These are phyloP conservation scores for Cunninghamia lanceolata DNA, from an alignment of 75 land plant genomes.

Conservation along the genomic window DNA sequence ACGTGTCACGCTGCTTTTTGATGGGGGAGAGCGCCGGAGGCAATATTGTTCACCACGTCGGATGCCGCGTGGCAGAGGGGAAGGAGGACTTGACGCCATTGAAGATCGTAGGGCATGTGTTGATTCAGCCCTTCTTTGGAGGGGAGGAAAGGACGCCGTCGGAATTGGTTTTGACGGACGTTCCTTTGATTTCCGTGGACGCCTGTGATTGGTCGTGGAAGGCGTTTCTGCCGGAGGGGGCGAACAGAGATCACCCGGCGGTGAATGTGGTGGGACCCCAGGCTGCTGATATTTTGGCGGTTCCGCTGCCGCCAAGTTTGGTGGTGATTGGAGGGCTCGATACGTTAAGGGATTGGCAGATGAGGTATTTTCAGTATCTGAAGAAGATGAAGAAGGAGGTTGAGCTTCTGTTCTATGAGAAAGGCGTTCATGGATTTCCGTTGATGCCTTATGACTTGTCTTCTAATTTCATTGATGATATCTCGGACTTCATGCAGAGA, in stretches of 20 bases:
- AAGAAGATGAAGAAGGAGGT: conserved; percentile 9
- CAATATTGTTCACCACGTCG: conserved; percentile 60
- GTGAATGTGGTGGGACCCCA: conserved; percentile 28
- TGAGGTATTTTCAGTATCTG: conserved; percentile 16
- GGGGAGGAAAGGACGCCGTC: conserved; percentile 57
- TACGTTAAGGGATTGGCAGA: conserved; percentile 27
- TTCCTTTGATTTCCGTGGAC: conserved; percentile 18
- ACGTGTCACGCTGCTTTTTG: conserved; percentile 36
- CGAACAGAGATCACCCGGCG: conserved; percentile 45
- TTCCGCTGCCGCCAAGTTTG: conserved; percentile 13
- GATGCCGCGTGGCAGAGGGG: background rate
- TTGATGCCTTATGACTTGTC: background rate
- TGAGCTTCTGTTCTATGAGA: background rate
- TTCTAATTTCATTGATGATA: background rate
- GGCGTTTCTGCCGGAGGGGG: conserved; percentile 47
- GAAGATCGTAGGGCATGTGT: conserved; percentile 29
- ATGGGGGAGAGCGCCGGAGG: conserved; percentile 76
- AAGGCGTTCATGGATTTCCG: background rate
- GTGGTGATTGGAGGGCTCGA: conserved; percentile 25
- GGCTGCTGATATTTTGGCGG: background rate
- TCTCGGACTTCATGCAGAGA: background rate
- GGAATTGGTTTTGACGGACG: conserved; percentile 20
- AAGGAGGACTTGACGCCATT: background rate
- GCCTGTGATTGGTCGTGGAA: conserved; percentile 58
- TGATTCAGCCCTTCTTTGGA: conserved; percentile 61